A percentile compares a stretch with the other conserved stretches of the same genome.
Conservation (phyloP, 1,139 yeast species). For the Wickerhamomyces sp. region DNA sequence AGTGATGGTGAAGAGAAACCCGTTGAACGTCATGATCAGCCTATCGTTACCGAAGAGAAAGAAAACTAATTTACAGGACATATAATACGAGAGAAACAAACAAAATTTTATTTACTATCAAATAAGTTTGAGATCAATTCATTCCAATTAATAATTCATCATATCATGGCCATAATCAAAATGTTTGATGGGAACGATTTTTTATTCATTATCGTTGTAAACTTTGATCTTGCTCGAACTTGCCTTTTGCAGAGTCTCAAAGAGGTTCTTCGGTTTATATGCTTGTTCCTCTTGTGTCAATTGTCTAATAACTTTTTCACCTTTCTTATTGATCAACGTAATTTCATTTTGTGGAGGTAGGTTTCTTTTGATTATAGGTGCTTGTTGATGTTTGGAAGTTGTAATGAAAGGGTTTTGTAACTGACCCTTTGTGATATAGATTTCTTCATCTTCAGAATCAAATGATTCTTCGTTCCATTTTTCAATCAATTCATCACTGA, state of each 20-base stretch:
- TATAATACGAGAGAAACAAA: no score
- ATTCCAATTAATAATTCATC: no score
- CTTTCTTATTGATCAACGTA: conserved; percentile 22
- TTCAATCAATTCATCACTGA: conserved; percentile 14
- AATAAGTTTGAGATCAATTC: no score
- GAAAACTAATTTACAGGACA: no score
- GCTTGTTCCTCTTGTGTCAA: conserved; percentile 7
- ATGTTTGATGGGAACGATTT: no score
- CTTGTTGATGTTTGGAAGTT: not conserved
- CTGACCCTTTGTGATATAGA: conserved; percentile 7
- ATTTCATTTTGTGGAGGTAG: conserved; percentile 15
- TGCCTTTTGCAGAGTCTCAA: conserved; percentile 4
- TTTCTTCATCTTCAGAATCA: conserved; percentile 10
- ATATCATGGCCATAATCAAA: no score
- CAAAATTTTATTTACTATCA: no score
- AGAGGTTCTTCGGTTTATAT: conserved; percentile 13
- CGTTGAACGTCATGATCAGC: no score
- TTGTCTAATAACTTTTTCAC: conserved; percentile 17
- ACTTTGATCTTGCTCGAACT: conserved; percentile 4
- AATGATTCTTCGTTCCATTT: conserved; percentile 17
- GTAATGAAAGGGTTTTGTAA: conserved; percentile 17
- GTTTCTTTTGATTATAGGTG: conserved; percentile 12
- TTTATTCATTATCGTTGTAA: conserved; percentile 7
- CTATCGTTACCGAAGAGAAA: no score
- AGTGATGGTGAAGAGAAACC: conserved; percentile 5